Percentiles rank a stretch among this genome's conserved stretches.
Evolutionary conservation across 345 rosid genomes (phyloP).

Genomic region (Cardiospermum halicacabum): DNA sequence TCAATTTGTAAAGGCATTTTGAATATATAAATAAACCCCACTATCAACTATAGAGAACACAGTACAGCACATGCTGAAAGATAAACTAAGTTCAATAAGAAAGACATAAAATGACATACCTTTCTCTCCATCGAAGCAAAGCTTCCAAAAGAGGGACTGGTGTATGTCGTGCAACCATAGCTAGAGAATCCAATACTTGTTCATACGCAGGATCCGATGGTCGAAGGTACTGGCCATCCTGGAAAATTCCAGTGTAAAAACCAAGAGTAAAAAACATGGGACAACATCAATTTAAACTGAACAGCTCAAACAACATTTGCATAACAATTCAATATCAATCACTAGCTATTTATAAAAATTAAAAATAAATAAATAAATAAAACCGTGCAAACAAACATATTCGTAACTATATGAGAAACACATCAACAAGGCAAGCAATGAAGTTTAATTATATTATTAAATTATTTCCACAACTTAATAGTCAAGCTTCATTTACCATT

Average conservation of each 20-base stretch:
- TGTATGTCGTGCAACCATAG: constrained; percentile 96
- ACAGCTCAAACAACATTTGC: neutral
- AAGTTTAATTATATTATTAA: neutral
- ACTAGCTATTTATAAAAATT: neutral
- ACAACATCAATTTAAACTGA: constrained; percentile 16
- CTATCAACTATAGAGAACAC: neutral
- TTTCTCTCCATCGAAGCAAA: constrained; percentile 93
- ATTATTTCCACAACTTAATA: neutral
- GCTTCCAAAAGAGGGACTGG: constrained; percentile 97
- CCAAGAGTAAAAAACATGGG: neutral
- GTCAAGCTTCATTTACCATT: neutral
- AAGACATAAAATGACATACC: constrained; percentile 27
- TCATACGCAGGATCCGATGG: constrained; percentile 97
- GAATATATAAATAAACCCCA: neutral
- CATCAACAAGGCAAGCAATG: neutral
- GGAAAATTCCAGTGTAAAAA: constrained; percentile 18
- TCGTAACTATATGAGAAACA: neutral
- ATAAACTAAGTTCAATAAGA: neutral
- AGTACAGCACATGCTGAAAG: neutral
- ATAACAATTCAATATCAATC: neutral
- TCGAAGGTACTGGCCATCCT: constrained; percentile 98
- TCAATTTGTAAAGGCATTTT: neutral
- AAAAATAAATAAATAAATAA: too few species aligned
- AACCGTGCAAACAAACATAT: too few species aligned
- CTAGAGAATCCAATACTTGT: constrained; percentile 95